Percentiles rank a stretch among this genome's conserved stretches.
These are phyloP conservation scores for Alternaria ventricosa DNA, from an alignment of 2,329 filamentous ascomycete species.

Conservation along the genomic window DNA sequence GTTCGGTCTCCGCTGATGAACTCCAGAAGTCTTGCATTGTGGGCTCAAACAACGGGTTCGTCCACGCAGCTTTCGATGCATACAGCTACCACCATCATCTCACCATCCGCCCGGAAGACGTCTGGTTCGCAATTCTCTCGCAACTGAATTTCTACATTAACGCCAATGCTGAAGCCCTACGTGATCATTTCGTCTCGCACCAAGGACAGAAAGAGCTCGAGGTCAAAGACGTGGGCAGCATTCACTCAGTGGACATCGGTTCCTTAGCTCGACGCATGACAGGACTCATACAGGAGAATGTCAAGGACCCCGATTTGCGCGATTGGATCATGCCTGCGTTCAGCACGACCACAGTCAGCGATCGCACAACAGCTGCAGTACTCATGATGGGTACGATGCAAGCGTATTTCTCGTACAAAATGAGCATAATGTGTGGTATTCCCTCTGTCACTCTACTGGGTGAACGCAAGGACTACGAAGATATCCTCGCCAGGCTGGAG, in stretches of 20 bases:
- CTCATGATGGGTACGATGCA: constrained; percentile 28
- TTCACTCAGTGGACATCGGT: constrained; percentile 7
- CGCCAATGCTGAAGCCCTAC: constrained; percentile 28
- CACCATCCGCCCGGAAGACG: constrained; percentile 32
- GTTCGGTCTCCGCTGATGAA: constrained; percentile 7
- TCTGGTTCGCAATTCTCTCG: constrained; percentile 34
- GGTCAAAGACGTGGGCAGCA: constrained; percentile 9
- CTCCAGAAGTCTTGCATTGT: constrained; percentile 4
- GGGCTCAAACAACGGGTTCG: constrained; percentile 22
- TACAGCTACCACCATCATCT: constrained; percentile 30
- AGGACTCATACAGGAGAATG: constrained; percentile 11
- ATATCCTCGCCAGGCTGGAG: constrained; percentile 21
- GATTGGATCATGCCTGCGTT: constrained; percentile 29
- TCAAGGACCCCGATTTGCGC: constrained; percentile 13
- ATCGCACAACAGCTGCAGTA: constrained; percentile 16
- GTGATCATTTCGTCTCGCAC: constrained; percentile 42
- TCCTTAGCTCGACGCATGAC: constrained; percentile 10
- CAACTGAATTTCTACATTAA: constrained; percentile 37
- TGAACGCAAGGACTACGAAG: constrained; percentile 21
- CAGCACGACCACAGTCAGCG: constrained; percentile 22
- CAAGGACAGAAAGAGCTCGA: constrained; percentile 26
- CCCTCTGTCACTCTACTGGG: constrained; percentile 29
- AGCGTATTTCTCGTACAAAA: constrained; percentile 21
- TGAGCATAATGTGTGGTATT: constrained; percentile 13
- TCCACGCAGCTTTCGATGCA: constrained; percentile 20